Evolutionary conservation across 208 protist species (phyloP).

Genomic region (Endotrypanum monterogeii): DNA sequence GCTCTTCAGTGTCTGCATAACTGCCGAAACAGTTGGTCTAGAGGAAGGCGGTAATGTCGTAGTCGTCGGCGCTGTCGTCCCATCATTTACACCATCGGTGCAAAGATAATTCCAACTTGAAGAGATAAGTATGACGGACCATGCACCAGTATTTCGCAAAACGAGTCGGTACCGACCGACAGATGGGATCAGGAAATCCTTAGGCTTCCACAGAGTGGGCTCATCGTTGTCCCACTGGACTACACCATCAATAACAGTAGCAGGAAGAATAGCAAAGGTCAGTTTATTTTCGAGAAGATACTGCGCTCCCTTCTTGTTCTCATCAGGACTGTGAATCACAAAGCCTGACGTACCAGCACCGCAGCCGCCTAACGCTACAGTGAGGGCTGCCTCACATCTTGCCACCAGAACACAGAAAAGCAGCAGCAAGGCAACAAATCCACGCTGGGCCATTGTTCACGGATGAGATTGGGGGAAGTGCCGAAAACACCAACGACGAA

Average conservation of each 20-base stretch:
- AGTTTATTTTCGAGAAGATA: constrained; percentile 34
- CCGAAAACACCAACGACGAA: neutral
- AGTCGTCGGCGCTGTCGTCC: constrained; percentile 19
- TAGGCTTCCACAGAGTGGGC: constrained; percentile 34
- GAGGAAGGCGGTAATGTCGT: constrained; percentile 8
- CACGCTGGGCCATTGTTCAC: neutral
- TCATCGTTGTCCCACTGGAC: constrained; percentile 42
- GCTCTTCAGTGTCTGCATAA: constrained; percentile 32
- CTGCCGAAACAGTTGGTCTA: constrained; percentile 13
- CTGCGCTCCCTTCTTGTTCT: constrained; percentile 40
- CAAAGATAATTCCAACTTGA: constrained; percentile 37
- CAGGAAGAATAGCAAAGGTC: constrained; percentile 38
- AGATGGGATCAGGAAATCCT: constrained; percentile 18
- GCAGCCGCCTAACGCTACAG: constrained; percentile 14
- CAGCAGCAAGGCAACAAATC: constrained; percentile 16
- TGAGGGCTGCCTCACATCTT: constrained; percentile 17
- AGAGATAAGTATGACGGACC: constrained; percentile 28
- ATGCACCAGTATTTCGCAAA: constrained; percentile 38
- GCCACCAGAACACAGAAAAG: constrained; percentile 6
- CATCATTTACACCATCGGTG: constrained; percentile 23
- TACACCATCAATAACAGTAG: constrained; percentile 29
- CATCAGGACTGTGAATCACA: constrained; percentile 19
- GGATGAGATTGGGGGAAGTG: neutral
- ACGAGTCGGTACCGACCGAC: constrained; percentile 32
- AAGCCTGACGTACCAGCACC: constrained; percentile 20